Base-by-base conservation (phyloP, 2,329 filamentous ascomycete genomes). In the Fusarium keratoplasticum region DNA sequence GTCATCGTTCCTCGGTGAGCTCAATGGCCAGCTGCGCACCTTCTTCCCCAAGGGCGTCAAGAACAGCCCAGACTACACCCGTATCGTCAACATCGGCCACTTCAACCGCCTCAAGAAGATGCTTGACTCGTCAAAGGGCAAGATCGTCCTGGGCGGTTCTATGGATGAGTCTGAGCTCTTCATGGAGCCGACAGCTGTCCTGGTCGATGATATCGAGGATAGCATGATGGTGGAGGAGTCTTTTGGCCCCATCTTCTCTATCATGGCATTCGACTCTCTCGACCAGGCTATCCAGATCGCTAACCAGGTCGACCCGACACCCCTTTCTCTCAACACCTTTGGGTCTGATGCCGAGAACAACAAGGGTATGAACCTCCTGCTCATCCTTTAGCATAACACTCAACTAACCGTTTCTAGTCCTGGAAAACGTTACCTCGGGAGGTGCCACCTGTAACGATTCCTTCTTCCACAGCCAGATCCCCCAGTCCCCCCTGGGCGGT, bases 131-230 rank as follows among this genome's bases (percentile, higher is more conserved):
- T 93, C 90, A 65, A 89, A 89, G 71, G 96, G 96, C 82, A 93
- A 94, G 84, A 95, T 99, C 73, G 87, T 98, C 58, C 86, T 97
- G 78, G 96, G 96, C 61, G 96, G 96, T 58, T 90, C 92, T 64
- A 92, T 93, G 85, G 95, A 98, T 81, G 92, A 94, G 80, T 86
- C 89, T 38, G 89, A 94, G 35, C 91, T 93, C 59, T 98, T 93
- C 83, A 96, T 99, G 76, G 95, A 96, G 81, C 94, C 95, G 1
- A 99, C 96, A 0, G 91, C 96, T n/a, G 91, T 99, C n/a, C 88
- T 94, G 70, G 93, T 98, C 40, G 88, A 94, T 74, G 91, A 90
- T 71, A 81, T 89, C 18, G 70, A 84, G 31, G 89, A 95, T 58
- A 96, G 98, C 83, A 90, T 98, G 83, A 89, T 98, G 79, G 85